These are phyloP conservation scores for Microbotryum intermedium DNA, from an alignment of 1,284 basidiomycete genomes.

Conservation along the genomic window DNA sequence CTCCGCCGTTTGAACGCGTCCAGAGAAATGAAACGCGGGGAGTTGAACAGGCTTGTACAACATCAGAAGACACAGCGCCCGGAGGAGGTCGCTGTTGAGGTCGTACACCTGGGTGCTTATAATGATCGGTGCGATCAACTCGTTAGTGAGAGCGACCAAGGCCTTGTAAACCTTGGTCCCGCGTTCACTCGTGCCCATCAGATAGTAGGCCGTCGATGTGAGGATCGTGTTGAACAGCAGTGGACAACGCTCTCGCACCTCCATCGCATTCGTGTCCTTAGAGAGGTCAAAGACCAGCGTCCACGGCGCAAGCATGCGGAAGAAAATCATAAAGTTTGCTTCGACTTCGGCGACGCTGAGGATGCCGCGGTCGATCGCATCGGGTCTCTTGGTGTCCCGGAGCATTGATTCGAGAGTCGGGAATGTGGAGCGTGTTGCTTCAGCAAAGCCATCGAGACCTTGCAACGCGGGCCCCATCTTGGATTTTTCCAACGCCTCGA, in stretches of 20 bases:
- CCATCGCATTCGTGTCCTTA: not conserved
- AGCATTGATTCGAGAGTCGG: not conserved
- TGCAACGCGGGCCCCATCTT: not conserved
- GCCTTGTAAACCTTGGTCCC: constrained; percentile 3
- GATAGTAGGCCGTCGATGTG: constrained; percentile 4
- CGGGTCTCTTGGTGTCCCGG: not conserved
- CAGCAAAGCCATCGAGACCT: not conserved
- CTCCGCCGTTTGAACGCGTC: no score
- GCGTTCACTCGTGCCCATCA: not conserved
- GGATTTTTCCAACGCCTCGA: not conserved
- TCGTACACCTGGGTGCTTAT: not conserved
- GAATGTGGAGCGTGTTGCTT: not conserved
- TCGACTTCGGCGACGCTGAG: constrained; percentile 1
- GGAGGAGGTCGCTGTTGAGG: not conserved
- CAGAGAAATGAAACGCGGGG: not conserved
- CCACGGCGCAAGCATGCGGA: constrained; percentile 1
- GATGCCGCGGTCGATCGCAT: constrained; percentile 1
- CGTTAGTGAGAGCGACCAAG: constrained; percentile 7
- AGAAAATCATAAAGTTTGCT: constrained; percentile 4
- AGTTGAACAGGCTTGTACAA: constrained; percentile 13
- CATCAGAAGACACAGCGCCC: constrained; percentile 2
- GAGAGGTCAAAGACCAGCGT: constrained; percentile 1
- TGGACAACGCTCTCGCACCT: constrained; percentile 5
- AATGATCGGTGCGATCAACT: constrained; percentile 7
- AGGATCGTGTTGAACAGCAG: constrained; percentile 10